phyloP scores from a whole-genome alignment of 768 basidiomycete species.

The Pisolithus orientalis region DNA sequence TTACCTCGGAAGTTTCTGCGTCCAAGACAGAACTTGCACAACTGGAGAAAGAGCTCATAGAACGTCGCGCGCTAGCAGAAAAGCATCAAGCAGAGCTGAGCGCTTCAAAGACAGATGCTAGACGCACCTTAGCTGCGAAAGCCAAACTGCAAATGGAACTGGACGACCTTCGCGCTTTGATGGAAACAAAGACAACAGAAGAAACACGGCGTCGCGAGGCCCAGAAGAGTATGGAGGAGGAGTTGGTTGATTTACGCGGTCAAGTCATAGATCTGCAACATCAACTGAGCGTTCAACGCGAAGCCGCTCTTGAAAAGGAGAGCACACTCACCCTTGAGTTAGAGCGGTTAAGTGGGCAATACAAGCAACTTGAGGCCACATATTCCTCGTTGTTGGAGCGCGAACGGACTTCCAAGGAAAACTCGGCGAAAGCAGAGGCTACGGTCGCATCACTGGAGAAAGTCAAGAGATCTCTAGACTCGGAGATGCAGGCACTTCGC shows the following conservation, averaged over 20 bases:
- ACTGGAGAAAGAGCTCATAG: constrained; percentile 53
- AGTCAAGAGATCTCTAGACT: constrained; percentile 57
- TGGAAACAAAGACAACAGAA: constrained; percentile 83
- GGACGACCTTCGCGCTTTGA: constrained; percentile 76
- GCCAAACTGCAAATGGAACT: constrained; percentile 73
- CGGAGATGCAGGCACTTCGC: constrained; percentile 66
- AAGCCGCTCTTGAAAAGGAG: constrained; percentile 54
- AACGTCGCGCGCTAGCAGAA: constrained; percentile 65
- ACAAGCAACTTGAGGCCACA: constrained; percentile 50
- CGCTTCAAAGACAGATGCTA: constrained; percentile 48
- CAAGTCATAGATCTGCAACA: constrained; percentile 57
- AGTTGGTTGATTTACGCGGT: constrained; percentile 64
- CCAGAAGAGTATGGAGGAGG: constrained; percentile 82
- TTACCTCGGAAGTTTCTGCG: constrained; percentile 47
- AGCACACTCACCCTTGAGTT: constrained; percentile 73
- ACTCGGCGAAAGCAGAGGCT: constrained; percentile 43
- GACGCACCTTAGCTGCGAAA: constrained; percentile 41
- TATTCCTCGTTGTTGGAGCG: constrained; percentile 61
- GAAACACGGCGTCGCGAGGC: constrained; percentile 79
- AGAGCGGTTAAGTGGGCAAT: constrained; percentile 56
- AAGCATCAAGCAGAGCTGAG: constrained; percentile 57
- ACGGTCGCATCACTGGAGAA: constrained; percentile 59
- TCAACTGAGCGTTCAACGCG: constrained; percentile 62
- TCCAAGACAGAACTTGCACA: constrained; percentile 50
- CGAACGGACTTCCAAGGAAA: constrained; percentile 46